A percentile compares a stretch with the other conserved stretches of the same genome.
phyloP scores from a whole-genome alignment of 2,329 filamentous ascomycete genomes.

The Penicillium brevicompactum region DNA sequence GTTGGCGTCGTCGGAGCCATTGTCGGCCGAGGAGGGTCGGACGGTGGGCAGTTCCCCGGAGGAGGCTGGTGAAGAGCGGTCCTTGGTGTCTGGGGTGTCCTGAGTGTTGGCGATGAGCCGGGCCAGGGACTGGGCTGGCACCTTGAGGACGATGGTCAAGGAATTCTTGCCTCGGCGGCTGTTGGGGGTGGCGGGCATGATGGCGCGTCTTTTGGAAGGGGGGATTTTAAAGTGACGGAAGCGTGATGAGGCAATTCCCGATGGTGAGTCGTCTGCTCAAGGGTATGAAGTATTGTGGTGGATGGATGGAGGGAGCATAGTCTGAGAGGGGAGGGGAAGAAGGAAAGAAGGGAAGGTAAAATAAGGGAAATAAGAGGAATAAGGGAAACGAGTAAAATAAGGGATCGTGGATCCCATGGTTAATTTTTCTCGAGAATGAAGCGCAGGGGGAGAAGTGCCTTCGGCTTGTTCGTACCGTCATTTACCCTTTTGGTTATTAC shows the following conservation, averaged over 20 bases:
- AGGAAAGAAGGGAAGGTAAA: conserved; percentile 20
- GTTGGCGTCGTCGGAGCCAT: conserved; percentile 43
- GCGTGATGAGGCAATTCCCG: conserved; percentile 12
- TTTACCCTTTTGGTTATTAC: neutral
- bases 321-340: conserved; percentile 22
- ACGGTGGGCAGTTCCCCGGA: conserved; percentile 36
- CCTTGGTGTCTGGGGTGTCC: conserved; percentile 14
- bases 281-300: conserved; percentile 32
- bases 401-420: conserved; percentile 33
- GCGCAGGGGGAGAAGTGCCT: conserved; percentile 16
- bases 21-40: conserved; percentile 43
- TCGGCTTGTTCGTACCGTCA: too few species aligned
- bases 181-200: conserved; percentile 32
- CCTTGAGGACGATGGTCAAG: conserved; percentile 40
- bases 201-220: conserved; percentile 5
- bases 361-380: conserved; percentile 19
- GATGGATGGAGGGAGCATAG: conserved; percentile 32
- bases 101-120: conserved; percentile 36
- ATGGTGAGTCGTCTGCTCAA: conserved; percentile 22
- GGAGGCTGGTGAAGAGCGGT: conserved; percentile 40
- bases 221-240: conserved; percentile 4
- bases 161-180: conserved; percentile 37
- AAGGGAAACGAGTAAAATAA: conserved; percentile 18
- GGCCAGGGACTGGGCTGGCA: conserved; percentile 40
- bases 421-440: conserved; percentile 11